Evolutionary conservation across 2,329 filamentous ascomycete species (phyloP), one percentile per base, ranked within the genome.

Genomic region (Aotearoamyces nothofagi): DNA sequence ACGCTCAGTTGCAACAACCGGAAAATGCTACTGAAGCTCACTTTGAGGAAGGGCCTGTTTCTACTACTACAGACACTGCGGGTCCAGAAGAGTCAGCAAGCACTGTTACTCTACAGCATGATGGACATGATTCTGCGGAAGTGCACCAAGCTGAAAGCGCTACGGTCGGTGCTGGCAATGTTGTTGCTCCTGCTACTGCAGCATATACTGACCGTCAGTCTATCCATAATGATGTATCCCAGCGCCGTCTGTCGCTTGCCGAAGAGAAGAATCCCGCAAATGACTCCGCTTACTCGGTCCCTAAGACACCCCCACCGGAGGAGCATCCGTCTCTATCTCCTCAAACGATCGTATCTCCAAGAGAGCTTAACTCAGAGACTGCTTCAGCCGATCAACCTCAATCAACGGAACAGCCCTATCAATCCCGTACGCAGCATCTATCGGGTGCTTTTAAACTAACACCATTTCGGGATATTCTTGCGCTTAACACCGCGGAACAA

Each of bases 381-480:
- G 29, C 37, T 2, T 12, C 9, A 7, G 13, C 9, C 12, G 12
- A 7, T 25, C 7, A 12, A 9, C 13, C 23, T 14, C 9, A 9
- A 7, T 7, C 12, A 14, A 25, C 8, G 7, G 9, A 7, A 8
- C 7, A 25, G 12, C 23, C 23, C 7, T 22, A n/a, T n/a, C n/a
- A 8, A 22, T 8, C 19, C n/a, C 19, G n/a, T n/a, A 22, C 24
- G 15, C 24, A 26, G 13, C 4, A 9, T 26, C 16, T 27, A 27
- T 19, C 26, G 11, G 14, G 15, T 4, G 22, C 32, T 9, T 19
- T 20, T 10, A 17, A 22, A 3, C 16, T 28, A 9, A 28, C 30
- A n/a, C 24, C 26, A 8, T 86, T 92, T 53, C 69, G 74, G 28
- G 78, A 92, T 33, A 92, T 94, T 35, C 62, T 83, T 42, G 70